Conservation (phyloP, 129 eudicot genomes). For the Gnaphalium uliginosum region DNA sequence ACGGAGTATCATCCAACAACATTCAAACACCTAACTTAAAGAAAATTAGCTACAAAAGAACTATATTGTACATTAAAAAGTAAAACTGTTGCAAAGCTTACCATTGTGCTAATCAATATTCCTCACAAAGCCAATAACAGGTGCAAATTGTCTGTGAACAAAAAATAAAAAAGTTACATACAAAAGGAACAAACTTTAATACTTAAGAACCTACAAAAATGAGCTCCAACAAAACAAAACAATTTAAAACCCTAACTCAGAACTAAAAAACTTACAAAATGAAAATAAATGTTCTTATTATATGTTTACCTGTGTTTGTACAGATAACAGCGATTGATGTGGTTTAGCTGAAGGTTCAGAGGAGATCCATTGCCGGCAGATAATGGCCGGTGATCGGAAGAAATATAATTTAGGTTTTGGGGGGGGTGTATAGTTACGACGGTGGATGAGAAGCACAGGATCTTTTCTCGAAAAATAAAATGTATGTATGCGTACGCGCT, state of each 20-base stretch:
- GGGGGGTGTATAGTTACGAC: constrained; percentile 6
- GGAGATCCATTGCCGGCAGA: constrained; percentile 38
- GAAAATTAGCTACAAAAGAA: neutral
- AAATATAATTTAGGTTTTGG: constrained; percentile 31
- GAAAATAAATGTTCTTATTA: too few species aligned
- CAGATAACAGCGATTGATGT: constrained; percentile 10
- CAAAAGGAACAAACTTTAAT: neutral
- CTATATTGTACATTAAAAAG: neutral
- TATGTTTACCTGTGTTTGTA: neutral
- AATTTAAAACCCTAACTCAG: neutral
- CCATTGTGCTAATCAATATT: constrained; percentile 1
- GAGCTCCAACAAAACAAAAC: too few species aligned
- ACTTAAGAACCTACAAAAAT: too few species aligned
- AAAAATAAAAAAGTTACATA: neutral
- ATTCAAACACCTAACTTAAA: neutral
- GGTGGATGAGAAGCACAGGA: constrained; percentile 51
- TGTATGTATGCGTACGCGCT: constrained; percentile 14
- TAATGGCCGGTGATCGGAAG: constrained; percentile 34
- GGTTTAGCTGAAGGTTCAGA: neutral
- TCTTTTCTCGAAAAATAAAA: constrained; percentile 15
- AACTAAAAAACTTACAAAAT: neutral
- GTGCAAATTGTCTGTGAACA: neutral
- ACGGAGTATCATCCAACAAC: neutral
- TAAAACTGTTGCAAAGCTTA: neutral
- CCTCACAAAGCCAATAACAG: neutral